Evolutionary conservation across 2,329 filamentous ascomycete species (phyloP).

Genomic region (Drechslerella coelobrocha): DNA sequence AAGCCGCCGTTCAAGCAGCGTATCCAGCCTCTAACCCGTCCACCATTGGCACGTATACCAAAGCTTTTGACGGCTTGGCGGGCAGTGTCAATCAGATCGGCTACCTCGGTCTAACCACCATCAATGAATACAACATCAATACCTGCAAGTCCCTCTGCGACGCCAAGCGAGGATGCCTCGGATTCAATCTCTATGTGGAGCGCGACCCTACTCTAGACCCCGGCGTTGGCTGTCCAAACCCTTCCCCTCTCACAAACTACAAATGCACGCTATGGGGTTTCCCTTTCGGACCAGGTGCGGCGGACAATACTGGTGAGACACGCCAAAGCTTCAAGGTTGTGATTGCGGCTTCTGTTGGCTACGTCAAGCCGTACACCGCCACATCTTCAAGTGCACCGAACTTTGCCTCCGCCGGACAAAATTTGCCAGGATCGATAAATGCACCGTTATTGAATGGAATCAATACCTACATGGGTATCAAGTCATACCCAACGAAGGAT

Average conservation of each 20-base stretch:
- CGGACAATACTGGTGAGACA: conserved; percentile 51
- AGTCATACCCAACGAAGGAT: conserved; percentile 31
- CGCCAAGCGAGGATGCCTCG: conserved; percentile 48
- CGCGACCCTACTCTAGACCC: conserved; percentile 54
- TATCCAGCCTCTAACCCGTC: conserved; percentile 45
- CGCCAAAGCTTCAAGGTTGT: conserved; percentile 43
- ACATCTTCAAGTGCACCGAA: conserved; percentile 14
- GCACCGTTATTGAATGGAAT: conserved; percentile 15
- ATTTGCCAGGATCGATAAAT: conserved; percentile 34
- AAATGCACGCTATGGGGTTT: conserved; percentile 59
- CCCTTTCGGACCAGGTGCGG: conserved; percentile 54
- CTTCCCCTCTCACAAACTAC: conserved; percentile 58
- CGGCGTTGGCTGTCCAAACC: conserved; percentile 57
- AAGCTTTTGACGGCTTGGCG: conserved; percentile 55
- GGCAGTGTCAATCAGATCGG: conserved; percentile 51
- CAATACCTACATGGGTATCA: conserved; percentile 23
- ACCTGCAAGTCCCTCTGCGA: conserved; percentile 51
- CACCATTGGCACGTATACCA: conserved; percentile 53
- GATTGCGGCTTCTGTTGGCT: conserved; percentile 38
- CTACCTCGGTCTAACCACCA: conserved; percentile 54
- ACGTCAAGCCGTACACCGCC: conserved; percentile 33
- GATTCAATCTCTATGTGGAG: conserved; percentile 54
- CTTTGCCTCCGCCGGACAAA: conserved; percentile 22
- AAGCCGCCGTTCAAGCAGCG: conserved; percentile 9
- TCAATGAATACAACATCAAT: conserved; percentile 51